These are phyloP conservation scores for Boletus coccyginus DNA, from an alignment of 768 basidiomycete species.

Conservation along the genomic window DNA sequence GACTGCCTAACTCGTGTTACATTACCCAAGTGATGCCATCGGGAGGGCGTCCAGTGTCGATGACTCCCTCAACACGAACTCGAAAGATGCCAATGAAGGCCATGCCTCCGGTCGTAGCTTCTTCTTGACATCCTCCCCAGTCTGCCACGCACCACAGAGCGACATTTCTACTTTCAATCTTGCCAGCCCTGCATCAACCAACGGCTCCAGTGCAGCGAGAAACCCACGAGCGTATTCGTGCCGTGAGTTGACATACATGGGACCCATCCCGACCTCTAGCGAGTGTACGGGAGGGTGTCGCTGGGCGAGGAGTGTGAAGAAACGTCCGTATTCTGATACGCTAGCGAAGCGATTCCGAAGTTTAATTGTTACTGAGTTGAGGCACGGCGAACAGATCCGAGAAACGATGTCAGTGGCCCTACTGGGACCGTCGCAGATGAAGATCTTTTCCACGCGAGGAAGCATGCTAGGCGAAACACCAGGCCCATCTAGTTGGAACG, in stretches of 20 bases:
- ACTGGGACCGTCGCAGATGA: conserved; percentile 5
- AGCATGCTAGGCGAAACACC: not conserved
- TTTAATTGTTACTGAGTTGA: conserved; percentile 6
- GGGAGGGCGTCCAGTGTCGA: not conserved
- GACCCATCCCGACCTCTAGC: conserved; percentile 8
- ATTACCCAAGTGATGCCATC: not conserved
- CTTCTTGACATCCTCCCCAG: conserved; percentile 5
- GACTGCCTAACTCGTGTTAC: not conserved
- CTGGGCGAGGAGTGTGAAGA: conserved; percentile 5
- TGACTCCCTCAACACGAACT: conserved; percentile 11
- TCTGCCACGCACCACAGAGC: conserved; percentile 4
- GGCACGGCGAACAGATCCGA: conserved; percentile 8
- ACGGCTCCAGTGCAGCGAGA: conserved; percentile 1
- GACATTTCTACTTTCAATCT: conserved; percentile 8
- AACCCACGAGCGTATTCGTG: conserved; percentile 7
- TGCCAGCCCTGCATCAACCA: conserved; percentile 1
- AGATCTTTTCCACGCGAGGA: conserved; percentile 1
- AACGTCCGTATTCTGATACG: not conserved
- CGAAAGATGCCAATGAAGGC: conserved; percentile 8
- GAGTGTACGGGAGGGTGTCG: not conserved
- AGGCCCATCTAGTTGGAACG: not conserved
- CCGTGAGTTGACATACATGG: not conserved
- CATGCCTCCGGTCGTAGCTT: conserved; percentile 8
- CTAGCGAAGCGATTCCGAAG: not conserved
- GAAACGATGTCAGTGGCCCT: conserved; percentile 7